Evolutionary conservation across 768 basidiomycete genomes (phyloP).

Genomic region (Calocybe cyanea): DNA sequence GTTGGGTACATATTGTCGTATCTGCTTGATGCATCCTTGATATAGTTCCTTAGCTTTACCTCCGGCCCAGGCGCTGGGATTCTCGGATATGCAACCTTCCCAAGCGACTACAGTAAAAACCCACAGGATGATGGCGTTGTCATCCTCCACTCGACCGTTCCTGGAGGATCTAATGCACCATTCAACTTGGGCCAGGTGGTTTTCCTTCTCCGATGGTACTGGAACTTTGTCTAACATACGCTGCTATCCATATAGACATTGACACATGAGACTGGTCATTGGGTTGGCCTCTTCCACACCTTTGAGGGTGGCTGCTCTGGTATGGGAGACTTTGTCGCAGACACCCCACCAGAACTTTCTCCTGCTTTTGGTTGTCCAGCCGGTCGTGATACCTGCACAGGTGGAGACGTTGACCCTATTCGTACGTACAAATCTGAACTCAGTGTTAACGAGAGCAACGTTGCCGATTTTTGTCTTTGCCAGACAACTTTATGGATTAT

Average conservation of each 20-base stretch:
- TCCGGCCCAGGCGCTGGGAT: conserved; percentile 37
- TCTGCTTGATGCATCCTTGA: neutral
- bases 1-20: conserved; percentile 36
- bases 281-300: conserved; percentile 57
- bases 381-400: conserved; percentile 32
- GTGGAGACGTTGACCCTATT: conserved; percentile 42
- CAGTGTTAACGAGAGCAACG: neutral
- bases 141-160: conserved; percentile 37
- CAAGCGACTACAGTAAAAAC: conserved; percentile 31
- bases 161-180: conserved; percentile 37
- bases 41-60: conserved; percentile 25
- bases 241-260: conserved; percentile 31
- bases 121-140: conserved; percentile 49
- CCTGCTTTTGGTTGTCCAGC: conserved; percentile 39
- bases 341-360: conserved; percentile 44
- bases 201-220: conserved; percentile 1
- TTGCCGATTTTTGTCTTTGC: neutral
- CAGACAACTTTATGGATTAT: conserved; percentile 56
- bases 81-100: conserved; percentile 55
- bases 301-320: conserved; percentile 48
- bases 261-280: conserved; percentile 58
- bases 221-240: conserved; percentile 6
- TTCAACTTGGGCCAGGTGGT: conserved; percentile 40
- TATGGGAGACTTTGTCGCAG: conserved; percentile 39
- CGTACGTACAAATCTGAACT: conserved; percentile 27